A percentile compares a stretch with the other conserved stretches of the same genome.
phyloP scores from a whole-genome alignment of 257 asterid species.

The Penstemon newberryi region DNA sequence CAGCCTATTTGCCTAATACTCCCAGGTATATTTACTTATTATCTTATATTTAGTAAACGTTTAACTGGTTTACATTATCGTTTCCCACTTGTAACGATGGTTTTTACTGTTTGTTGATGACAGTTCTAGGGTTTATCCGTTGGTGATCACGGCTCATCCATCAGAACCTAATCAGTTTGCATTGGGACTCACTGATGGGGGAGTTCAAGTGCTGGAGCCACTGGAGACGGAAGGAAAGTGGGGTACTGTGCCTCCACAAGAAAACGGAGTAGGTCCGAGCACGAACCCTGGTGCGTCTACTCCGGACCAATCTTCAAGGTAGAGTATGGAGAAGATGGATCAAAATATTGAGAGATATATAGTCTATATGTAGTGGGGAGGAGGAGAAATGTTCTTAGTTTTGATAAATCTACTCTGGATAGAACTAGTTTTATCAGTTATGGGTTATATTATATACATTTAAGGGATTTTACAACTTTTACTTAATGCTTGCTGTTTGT shows the following conservation, averaged over 20 bases:
- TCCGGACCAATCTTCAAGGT: constrained; percentile 39
- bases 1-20: constrained; percentile 52
- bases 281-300: constrained; percentile 26
- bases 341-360: constrained; percentile 20
- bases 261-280: constrained; percentile 41
- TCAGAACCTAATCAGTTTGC: constrained; percentile 60
- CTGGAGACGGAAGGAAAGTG: constrained; percentile 51
- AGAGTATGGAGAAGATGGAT: constrained; percentile 12
- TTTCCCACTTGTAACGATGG: constrained; percentile 4
- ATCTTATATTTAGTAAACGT: background rate
- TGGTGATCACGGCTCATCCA: constrained; percentile 64
- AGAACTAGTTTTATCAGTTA: constrained; percentile 6
- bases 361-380: background rate
- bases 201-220: constrained; percentile 68
- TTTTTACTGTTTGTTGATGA: background rate
- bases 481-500: background rate
- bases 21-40: constrained; percentile 40
- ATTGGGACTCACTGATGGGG: constrained; percentile 64
- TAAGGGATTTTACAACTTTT: background rate
- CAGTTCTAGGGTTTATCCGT: constrained; percentile 54
- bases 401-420: constrained; percentile 7
- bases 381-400: constrained; percentile 16
- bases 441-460: background rate
- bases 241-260: constrained; percentile 53
- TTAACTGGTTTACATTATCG: constrained; percentile 8